These are phyloP conservation scores for Ceratobasidium sp. DNA, from an alignment of 1,284 basidiomycete genomes.

Conservation along the genomic window DNA sequence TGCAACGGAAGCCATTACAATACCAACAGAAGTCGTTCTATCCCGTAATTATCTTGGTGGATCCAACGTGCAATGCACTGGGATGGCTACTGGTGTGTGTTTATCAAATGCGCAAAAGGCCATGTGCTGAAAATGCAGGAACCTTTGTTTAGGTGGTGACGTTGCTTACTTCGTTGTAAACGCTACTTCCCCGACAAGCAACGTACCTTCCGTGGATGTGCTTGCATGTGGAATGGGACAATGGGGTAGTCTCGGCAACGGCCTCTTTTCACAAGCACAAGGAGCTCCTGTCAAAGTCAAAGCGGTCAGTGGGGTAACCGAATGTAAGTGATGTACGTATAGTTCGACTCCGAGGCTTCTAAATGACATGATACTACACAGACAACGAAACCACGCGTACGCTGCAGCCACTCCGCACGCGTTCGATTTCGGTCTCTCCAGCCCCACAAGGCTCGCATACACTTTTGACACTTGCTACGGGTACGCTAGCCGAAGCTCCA, in stretches of 20 bases:
- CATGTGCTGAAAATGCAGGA: constrained; percentile 34
- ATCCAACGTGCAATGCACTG: constrained; percentile 66
- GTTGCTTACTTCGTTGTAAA: constrained; percentile 77
- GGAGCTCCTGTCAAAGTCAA: constrained; percentile 77
- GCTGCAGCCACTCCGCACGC: constrained; percentile 73
- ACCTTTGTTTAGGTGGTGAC: constrained; percentile 65
- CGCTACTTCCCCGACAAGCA: constrained; percentile 49
- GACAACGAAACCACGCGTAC: constrained; percentile 70
- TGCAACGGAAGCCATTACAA: constrained; percentile 73
- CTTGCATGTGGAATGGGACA: constrained; percentile 85
- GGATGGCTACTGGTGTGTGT: constrained; percentile 67
- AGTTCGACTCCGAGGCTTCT: constrained; percentile 28
- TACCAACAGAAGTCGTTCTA: constrained; percentile 87
- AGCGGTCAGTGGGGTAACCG: constrained; percentile 81
- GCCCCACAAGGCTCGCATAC: constrained; percentile 72
- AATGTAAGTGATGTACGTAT: constrained; percentile 65
- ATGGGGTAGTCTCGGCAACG: constrained; percentile 87
- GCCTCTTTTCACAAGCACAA: constrained; percentile 77
- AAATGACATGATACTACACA: constrained; percentile 47
- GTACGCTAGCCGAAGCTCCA: constrained; percentile 43
- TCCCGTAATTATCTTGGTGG: constrained; percentile 64
- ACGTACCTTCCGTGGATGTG: constrained; percentile 62
- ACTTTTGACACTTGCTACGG: constrained; percentile 76
- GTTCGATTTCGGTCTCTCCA: constrained; percentile 69
- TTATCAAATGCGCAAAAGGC: background rate